Evolutionary conservation across 1,284 basidiomycete genomes (phyloP), one percentile per base, ranked within the genome.

Genomic region (Exobasidium cylindrosporum): DNA sequence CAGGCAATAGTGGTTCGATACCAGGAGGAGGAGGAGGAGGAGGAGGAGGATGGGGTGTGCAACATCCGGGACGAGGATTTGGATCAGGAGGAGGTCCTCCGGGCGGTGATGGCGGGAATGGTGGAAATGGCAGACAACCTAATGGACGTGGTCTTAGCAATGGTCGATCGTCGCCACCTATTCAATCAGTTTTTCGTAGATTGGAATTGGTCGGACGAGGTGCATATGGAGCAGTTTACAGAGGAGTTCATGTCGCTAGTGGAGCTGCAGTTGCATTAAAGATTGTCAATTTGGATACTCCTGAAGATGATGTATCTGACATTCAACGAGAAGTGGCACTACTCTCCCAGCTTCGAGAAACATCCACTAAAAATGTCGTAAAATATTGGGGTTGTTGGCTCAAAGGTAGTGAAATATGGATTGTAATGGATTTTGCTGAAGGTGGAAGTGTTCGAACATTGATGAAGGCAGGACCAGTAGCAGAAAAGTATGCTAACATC

Each of bases 221-320:
- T 32, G 78, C 78, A 1, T 80, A 73, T 43, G 78, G 78, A 14
- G 70, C 76, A 35, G 78, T 79, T 35, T 79, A 78, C 54, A 63
- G 74, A 10, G 77, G 73, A 3, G 83, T 88, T 61, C 90, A 96
- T 71, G 84, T 90, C 49, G 85, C 88, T 0, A 88, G 90, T 0
- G 89, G 91, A 17, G 89, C 91, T 58, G 85, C 92, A 55, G 91
- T 97, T 17, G 94, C 92, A 14, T 87, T 97, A 82, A 97, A 98
- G 83, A 95, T 98, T 78, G 97, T 98, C 83, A 92, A 98, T 80
- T 88, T 98, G 66, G 96, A 98, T 82, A 96, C 91, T 17, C 88
- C 91, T 58, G 81, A 82, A 55, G 93, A 94, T 79, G 96, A 99
- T 80, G 93, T 97, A 26, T 89, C 85, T 52, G 95, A 96, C 81